Conservation (phyloP, 805 yeast genomes). For the Barnettozyma pratensis region DNA sequence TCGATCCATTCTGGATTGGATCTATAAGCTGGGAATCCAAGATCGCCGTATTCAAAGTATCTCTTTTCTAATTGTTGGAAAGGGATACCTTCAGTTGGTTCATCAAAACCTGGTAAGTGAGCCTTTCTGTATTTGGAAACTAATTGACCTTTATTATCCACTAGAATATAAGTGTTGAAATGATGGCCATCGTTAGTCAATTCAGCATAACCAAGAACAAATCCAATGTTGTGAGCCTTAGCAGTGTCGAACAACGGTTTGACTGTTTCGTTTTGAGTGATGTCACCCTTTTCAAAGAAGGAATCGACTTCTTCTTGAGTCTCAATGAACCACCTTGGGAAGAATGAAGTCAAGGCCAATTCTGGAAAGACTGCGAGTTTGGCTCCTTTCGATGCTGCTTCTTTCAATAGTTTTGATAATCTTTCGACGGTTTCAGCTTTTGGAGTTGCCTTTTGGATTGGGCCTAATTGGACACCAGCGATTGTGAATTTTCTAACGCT, state of each 20-base stretch:
- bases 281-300: constrained; percentile 32
- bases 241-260: constrained; percentile 31
- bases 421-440: constrained; percentile 28
- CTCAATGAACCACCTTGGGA: constrained; percentile 32
- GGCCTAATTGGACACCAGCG: constrained; percentile 32
- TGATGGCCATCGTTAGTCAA: constrained; percentile 32
- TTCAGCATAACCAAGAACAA: constrained; percentile 34
- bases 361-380: constrained; percentile 33
- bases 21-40: constrained; percentile 32
- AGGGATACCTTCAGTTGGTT: constrained; percentile 9
- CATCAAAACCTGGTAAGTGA: constrained; percentile 31
- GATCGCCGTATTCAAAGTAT: constrained; percentile 33
- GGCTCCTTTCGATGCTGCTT: constrained; percentile 30
- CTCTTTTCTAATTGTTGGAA: constrained; percentile 36
- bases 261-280: constrained; percentile 23
- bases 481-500: constrained; percentile 25
- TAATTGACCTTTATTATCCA: constrained; percentile 28
- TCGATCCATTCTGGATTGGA: constrained; percentile 32
- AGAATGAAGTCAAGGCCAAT: constrained; percentile 31
- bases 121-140: constrained; percentile 33
- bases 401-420: constrained; percentile 25
- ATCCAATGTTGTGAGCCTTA: constrained; percentile 25
- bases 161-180: constrained; percentile 30
- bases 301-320: constrained; percentile 31
- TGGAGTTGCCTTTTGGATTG: constrained; percentile 28